phyloP scores from a whole-genome alignment of 768 basidiomycete genomes.

The Leccinum arenicola region DNA sequence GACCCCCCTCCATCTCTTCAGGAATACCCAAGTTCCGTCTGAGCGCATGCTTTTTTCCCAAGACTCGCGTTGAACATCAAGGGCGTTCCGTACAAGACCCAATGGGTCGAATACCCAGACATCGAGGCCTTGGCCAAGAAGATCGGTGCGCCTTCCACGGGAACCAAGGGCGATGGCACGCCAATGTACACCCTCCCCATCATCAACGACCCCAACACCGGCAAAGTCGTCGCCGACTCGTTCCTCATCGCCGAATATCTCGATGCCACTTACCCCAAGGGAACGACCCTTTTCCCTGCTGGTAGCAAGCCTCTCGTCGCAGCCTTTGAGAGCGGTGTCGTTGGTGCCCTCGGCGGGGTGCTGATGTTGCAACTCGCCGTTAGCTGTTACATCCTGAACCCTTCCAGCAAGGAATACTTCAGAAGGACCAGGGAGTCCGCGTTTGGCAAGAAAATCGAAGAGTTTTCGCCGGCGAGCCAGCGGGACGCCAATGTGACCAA shows the following conservation, averaged over 20 bases:
- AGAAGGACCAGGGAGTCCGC: constrained; percentile 32
- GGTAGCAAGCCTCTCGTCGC: constrained; percentile 39
- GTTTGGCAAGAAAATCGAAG: constrained; percentile 35
- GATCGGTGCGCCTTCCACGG: constrained; percentile 33
- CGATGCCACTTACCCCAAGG: constrained; percentile 37
- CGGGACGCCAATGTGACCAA: constrained; percentile 28
- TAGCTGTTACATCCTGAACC: constrained; percentile 20
- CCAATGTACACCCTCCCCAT: constrained; percentile 41
- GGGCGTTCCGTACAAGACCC: constrained; percentile 38
- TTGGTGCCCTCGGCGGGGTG: constrained; percentile 11
- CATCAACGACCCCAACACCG: constrained; percentile 39
- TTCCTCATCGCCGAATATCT: constrained; percentile 45
- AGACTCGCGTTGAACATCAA: constrained; percentile 43
- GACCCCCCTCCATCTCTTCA: not conserved
- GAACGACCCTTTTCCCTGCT: constrained; percentile 39
- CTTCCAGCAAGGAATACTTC: constrained; percentile 32
- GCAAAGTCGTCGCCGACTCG: constrained; percentile 9
- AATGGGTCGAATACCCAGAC: constrained; percentile 44
- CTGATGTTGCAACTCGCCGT: constrained; percentile 14
- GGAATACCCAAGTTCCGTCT: not conserved
- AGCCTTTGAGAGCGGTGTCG: constrained; percentile 32
- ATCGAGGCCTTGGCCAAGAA: constrained; percentile 34
- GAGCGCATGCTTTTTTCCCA: not conserved
- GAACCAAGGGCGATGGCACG: constrained; percentile 29
- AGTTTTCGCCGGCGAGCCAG: constrained; percentile 32